These are phyloP conservation scores for Aureoboletus auriporus DNA, from an alignment of 768 basidiomycete species.

Conservation along the genomic window DNA sequence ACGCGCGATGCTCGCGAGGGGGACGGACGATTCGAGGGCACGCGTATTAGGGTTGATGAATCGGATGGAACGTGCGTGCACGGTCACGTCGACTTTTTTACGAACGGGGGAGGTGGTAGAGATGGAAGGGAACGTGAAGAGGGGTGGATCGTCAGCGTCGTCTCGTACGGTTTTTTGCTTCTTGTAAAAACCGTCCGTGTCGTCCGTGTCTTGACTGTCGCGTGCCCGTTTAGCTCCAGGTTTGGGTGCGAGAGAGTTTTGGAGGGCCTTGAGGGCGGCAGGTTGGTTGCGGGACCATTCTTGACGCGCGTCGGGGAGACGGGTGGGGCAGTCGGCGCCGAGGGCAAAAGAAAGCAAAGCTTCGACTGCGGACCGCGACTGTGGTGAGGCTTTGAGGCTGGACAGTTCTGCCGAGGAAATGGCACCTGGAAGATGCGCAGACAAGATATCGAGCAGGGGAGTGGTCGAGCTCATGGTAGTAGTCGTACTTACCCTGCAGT, in stretches of 20 bases:
- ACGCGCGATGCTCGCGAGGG: conserved; percentile 48
- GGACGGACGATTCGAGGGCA: conserved; percentile 46
- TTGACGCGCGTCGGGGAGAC: conserved; percentile 6
- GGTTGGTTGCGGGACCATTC: conserved; percentile 26
- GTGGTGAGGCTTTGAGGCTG: background rate
- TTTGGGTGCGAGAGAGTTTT: conserved; percentile 5
- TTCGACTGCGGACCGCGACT: conserved; percentile 16
- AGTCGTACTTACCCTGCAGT: too few species aligned
- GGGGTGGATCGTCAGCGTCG: conserved; percentile 37
- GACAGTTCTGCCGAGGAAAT: conserved; percentile 7
- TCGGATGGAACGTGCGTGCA: conserved; percentile 47
- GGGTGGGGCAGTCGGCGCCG: conserved; percentile 24
- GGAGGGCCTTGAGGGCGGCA: conserved; percentile 19
- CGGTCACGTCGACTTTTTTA: conserved; percentile 67
- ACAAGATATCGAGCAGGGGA: conserved; percentile 24
- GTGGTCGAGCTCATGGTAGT: conserved; percentile 15
- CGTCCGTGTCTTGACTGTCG: conserved; percentile 14
- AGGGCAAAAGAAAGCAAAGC: conserved; percentile 27
- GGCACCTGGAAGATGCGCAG: conserved; percentile 15
- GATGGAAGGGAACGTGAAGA: conserved; percentile 59
- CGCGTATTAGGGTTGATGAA: conserved; percentile 50
- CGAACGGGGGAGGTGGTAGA: conserved; percentile 72
- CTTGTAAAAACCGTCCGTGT: conserved; percentile 5
- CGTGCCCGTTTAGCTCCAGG: conserved; percentile 21
- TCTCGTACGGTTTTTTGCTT: conserved; percentile 17